A percentile compares a stretch with the other conserved stretches of the same genome.
phyloP scores from a whole-genome alignment of 306 rosid genomes.

The Sechiopsis laciniata region DNA sequence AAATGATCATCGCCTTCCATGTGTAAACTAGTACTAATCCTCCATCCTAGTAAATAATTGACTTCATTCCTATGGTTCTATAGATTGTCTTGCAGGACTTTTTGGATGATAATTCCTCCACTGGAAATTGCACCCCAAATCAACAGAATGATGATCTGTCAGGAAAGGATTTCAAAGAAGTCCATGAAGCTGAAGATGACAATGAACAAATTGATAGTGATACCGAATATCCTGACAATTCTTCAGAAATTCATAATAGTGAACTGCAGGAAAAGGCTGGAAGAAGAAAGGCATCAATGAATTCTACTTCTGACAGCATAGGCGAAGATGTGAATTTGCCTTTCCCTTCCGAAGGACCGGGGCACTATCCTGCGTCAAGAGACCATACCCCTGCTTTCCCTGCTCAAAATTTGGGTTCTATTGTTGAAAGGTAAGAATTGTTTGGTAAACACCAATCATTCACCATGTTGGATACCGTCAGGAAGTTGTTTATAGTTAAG shows the following conservation, averaged over 20 bases:
- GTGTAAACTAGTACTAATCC: conserved; percentile 15
- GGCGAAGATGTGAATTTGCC: conserved; percentile 41
- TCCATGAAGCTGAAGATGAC: conserved; percentile 44
- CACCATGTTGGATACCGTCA: background rate
- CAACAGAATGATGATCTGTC: conserved; percentile 45
- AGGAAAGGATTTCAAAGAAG: conserved; percentile 49
- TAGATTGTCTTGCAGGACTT: conserved; percentile 94
- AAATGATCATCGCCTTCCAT: background rate
- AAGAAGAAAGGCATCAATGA: conserved; percentile 40
- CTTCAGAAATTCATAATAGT: conserved; percentile 36
- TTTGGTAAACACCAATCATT: background rate
- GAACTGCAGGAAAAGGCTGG: conserved; percentile 53
- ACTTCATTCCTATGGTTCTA: conserved; percentile 32
- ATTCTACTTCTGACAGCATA: conserved; percentile 33
- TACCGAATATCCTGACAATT: conserved; percentile 40
- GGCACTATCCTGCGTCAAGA: conserved; percentile 34
- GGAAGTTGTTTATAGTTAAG: background rate
- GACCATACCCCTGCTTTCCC: conserved; percentile 38
- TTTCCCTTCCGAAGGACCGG: conserved; percentile 41
- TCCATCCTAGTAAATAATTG: conserved; percentile 18
- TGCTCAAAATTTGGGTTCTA: conserved; percentile 32
- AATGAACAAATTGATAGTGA: conserved; percentile 38
- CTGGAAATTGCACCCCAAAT: conserved; percentile 48
- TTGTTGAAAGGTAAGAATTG: conserved; percentile 60
- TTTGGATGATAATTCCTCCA: conserved; percentile 69